Base-by-base conservation (phyloP, 2,329 filamentous ascomycete species). In the Triangularia verruculosa region DNA sequence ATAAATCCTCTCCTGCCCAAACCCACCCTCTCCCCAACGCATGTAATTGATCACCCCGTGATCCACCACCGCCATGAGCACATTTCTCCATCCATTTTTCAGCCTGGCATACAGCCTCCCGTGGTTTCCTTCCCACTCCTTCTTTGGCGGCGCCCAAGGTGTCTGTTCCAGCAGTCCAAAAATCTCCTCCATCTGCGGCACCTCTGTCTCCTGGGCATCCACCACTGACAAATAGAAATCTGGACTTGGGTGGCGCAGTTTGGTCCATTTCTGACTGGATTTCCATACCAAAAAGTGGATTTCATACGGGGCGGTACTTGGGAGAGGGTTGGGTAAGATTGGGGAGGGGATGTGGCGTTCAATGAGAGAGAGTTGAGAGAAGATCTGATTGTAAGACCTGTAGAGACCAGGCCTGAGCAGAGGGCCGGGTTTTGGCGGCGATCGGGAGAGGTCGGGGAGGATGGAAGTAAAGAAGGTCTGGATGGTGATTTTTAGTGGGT, bases 31-130 rank as follows among this genome's bases (percentile, higher is more conserved):
- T 1, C 85, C 87, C 64, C 97, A 83, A 24, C 91, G 82, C 71
- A 97, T 81, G 74, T 94, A 98, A 74, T 94, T 98, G 54, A 93
- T 89, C 22, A 98, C 83, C 0, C 95, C 95, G 67, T 92, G 86
- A 74, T 98, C 95, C 32, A 97, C 93, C 1, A 98, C 85, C 0
- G 93, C 95, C 24, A 99, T 75, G 32, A 97, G 81, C 30, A 95
- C 90, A 75, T 92, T 95, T 68, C 92, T 85, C 74, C 89, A 88
- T 1, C 93, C 95, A 71, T 96, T 88, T 76, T 93, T 94, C 67
- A 98, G 78, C 64, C 91, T 87, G 71, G 89, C 85, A 73, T 96
- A 95, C 68, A 93, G 76, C 73, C 74, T 80, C 71, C 72, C 85
- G 74, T 76, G 81, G 20, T 20, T 47, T 54, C 64, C 81, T 67